Evolutionary conservation across 2,329 filamentous ascomycete genomes (phyloP).

Genomic region (Paraphaeosphaeria minitans): DNA sequence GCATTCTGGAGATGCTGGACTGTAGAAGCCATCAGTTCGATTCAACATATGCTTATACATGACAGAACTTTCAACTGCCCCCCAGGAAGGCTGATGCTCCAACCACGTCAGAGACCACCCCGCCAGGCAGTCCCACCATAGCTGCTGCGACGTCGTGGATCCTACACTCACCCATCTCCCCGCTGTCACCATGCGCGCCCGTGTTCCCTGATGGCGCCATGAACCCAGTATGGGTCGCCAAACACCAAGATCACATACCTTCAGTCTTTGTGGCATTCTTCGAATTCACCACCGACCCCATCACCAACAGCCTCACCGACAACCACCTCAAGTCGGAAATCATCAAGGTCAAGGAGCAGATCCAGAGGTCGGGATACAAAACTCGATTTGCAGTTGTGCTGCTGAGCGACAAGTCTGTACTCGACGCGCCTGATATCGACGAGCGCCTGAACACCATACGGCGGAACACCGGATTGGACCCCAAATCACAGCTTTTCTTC

Average conservation of each 20-base stretch:
- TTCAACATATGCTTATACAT: conserved; percentile 28
- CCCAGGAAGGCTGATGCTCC: conserved; percentile 67
- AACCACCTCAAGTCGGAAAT: conserved; percentile 89
- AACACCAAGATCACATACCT: conserved; percentile 85
- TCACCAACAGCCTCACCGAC: conserved; percentile 78
- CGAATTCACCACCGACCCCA: conserved; percentile 71
- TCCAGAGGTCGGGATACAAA: conserved; percentile 75
- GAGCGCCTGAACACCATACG: conserved; percentile 81
- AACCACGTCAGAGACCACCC: conserved; percentile 55
- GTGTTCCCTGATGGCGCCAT: conserved; percentile 91
- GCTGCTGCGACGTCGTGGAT: conserved; percentile 54
- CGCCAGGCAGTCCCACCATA: conserved; percentile 59
- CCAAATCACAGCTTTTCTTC: conserved; percentile 81
- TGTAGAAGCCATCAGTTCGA: background rate
- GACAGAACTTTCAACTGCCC: conserved; percentile 61
- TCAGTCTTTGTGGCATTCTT: conserved; percentile 84
- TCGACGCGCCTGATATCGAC: conserved; percentile 66
- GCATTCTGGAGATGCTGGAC: background rate
- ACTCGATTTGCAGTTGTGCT: conserved; percentile 78
- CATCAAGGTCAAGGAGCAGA: conserved; percentile 71
- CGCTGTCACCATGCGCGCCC: conserved; percentile 79
- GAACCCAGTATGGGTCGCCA: conserved; percentile 79
- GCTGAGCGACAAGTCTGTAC: conserved; percentile 70
- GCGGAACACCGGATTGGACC: conserved; percentile 77
- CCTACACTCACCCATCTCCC: conserved; percentile 92